Percentiles rank a stretch among this genome's conserved stretches.
Evolutionary conservation across 495 filamentous ascomycete genomes (phyloP).

Genomic region (Penicillium mononematosum): DNA sequence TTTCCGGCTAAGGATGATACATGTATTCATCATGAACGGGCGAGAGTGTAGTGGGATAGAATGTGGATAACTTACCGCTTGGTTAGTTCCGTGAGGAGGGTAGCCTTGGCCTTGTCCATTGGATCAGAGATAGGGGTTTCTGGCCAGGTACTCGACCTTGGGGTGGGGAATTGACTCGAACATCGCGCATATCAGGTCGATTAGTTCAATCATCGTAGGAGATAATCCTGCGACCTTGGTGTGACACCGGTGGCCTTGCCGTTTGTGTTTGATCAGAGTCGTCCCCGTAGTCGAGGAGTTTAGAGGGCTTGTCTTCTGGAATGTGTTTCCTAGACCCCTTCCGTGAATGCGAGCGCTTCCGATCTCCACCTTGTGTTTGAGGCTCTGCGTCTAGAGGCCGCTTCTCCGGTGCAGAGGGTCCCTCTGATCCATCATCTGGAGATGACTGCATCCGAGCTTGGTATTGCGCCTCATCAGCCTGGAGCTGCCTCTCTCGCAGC

Average conservation of each 20-base stretch:
- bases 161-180: neutral
- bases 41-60: neutral
- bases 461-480: slow-evolving; percentile 34
- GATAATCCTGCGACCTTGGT: slow-evolving; percentile 34
- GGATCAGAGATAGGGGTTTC: neutral
- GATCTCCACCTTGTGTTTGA: neutral
- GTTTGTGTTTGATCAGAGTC: neutral
- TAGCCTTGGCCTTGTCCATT: neutral
- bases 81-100: too few relatives aligned
- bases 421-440: slow-evolving; percentile 13
- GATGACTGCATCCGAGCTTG: slow-evolving; percentile 16
- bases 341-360: neutral
- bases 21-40: slow-evolving; percentile 38
- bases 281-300: slow-evolving; percentile 23
- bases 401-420: neutral
- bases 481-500: slow-evolving; percentile 51
- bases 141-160: neutral
- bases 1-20: slow-evolving; percentile 51
- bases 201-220: slow-evolving; percentile 42
- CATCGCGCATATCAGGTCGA: neutral
- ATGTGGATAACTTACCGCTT: slow-evolving; percentile 12
- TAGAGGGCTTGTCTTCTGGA: neutral
- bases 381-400: neutral
- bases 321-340: neutral
- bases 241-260: neutral